These are phyloP conservation scores for Ambrosiella xylebori DNA, from an alignment of 2,329 filamentous ascomycete genomes.

Conservation along the genomic window DNA sequence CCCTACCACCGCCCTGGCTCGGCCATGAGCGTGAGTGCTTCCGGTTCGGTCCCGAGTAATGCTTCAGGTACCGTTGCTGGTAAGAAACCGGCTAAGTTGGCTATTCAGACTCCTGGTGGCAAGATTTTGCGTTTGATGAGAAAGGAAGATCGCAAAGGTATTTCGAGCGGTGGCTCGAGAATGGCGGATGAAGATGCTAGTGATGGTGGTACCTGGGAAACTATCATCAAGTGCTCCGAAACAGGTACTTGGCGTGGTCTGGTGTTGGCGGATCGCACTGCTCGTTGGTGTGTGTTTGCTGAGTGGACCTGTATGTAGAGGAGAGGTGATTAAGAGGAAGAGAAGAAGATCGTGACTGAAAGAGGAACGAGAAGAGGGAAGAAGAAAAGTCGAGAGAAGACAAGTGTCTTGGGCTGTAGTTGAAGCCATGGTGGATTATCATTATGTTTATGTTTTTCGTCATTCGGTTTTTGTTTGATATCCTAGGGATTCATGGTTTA, in stretches of 20 bases:
- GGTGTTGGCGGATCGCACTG: constrained; percentile 67
- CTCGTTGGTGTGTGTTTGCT: constrained; percentile 81
- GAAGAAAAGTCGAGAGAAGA: background rate
- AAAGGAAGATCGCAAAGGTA: constrained; percentile 51
- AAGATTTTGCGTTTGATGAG: constrained; percentile 82
- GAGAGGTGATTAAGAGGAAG: background rate
- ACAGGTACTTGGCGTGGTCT: constrained; percentile 64
- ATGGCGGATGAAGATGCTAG: constrained; percentile 36
- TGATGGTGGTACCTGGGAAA: constrained; percentile 69
- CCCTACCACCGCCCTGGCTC: constrained; percentile 45
- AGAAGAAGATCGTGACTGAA: background rate
- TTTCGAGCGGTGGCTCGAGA: constrained; percentile 24
- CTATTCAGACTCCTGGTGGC: constrained; percentile 82
- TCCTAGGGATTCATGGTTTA: background rate
- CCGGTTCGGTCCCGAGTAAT: constrained; percentile 39
- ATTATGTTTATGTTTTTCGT: background rate
- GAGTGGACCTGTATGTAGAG: constrained; percentile 51
- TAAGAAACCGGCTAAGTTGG: constrained; percentile 84
- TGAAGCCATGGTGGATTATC: background rate
- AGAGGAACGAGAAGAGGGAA: background rate
- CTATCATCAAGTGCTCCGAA: constrained; percentile 79
- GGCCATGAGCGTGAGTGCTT: constrained; percentile 46
- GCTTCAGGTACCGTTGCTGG: constrained; percentile 35
- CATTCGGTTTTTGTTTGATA: background rate
- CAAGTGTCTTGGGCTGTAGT: too few species aligned